phyloP scores from a whole-genome alignment of 345 rosid species.

The Toxicodendron radicans region DNA sequence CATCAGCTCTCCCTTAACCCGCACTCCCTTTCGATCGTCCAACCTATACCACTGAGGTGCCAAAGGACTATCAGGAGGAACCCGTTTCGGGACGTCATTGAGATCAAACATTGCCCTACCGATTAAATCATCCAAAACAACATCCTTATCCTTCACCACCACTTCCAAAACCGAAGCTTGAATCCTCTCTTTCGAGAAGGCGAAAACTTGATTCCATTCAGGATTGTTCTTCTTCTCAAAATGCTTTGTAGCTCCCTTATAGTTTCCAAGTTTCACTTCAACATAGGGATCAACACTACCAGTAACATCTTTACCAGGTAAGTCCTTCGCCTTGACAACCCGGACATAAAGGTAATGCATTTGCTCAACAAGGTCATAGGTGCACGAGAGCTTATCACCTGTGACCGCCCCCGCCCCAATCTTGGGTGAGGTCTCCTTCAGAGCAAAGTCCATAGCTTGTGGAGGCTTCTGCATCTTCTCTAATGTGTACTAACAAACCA shows the following conservation, averaged over 20 bases:
- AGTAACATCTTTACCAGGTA: conserved; percentile 76
- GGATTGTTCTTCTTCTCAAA: conserved; percentile 93
- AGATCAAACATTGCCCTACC: conserved; percentile 76
- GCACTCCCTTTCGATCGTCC: conserved; percentile 73
- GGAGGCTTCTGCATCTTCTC: conserved; percentile 82
- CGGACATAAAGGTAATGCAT: conserved; percentile 95
- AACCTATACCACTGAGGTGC: conserved; percentile 98
- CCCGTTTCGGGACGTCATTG: conserved; percentile 80
- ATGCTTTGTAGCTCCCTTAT: conserved; percentile 82
- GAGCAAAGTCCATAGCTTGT: conserved; percentile 62
- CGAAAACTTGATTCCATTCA: conserved; percentile 96
- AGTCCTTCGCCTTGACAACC: conserved; percentile 86
- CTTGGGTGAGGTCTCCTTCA: conserved; percentile 93
- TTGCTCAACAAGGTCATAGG: conserved; percentile 97
- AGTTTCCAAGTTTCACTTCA: conserved; percentile 92
- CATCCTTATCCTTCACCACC: conserved; percentile 76
- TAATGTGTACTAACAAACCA: conserved; percentile 8
- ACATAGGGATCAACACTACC: conserved; percentile 92
- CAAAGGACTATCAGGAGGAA: conserved; percentile 92
- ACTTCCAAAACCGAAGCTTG: conserved; percentile 88
- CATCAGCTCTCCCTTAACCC: conserved; percentile 87
- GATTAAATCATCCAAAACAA: conserved; percentile 76
- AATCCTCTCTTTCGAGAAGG: conserved; percentile 87
- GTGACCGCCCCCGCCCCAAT: conserved; percentile 73
- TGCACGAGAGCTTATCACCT: conserved; percentile 77